Evolutionary conservation across 2,329 filamentous ascomycete genomes (phyloP).

Genomic region (Penicillium sumatraense): DNA sequence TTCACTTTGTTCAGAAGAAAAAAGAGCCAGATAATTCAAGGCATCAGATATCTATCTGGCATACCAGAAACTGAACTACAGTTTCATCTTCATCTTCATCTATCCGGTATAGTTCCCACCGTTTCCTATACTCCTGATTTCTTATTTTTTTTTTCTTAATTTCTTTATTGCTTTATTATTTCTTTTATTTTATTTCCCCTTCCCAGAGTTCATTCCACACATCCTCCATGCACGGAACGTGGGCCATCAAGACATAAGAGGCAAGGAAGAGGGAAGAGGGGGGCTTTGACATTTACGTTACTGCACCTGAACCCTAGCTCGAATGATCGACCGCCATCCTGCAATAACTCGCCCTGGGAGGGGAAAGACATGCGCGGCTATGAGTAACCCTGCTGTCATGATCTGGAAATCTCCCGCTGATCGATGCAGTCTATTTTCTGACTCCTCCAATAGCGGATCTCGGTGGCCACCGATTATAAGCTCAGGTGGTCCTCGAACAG

Average conservation of each 20-base stretch:
- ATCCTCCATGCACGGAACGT: constrained; percentile 20
- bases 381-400: constrained; percentile 43
- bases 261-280: constrained; percentile 4
- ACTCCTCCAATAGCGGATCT: constrained; percentile 42
- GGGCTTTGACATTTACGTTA: constrained; percentile 26
- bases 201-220: background rate
- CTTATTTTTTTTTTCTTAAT: constrained; percentile 14
- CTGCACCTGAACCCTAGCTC: constrained; percentile 37
- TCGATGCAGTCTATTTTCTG: constrained; percentile 42
- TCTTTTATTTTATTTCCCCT: constrained; percentile 18
- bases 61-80: constrained; percentile 18
- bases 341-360: constrained; percentile 40
- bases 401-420: constrained; percentile 40
- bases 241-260: constrained; percentile 21
- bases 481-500: constrained; percentile 31
- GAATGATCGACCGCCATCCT: constrained; percentile 43
- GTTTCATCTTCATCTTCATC: constrained; percentile 26
- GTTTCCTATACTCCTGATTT: constrained; percentile 21
- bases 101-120: constrained; percentile 33
- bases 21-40: background rate
- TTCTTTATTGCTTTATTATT: too few relatives aligned
- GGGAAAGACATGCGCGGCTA: constrained; percentile 39
- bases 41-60: background rate
- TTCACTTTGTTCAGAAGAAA: background rate
- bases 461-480: constrained; percentile 39